A percentile compares a stretch with the other conserved stretches of the same genome.
Evolutionary conservation across 352 stramenopile species (phyloP).

Genomic region (Pythium grandisporangium): DNA sequence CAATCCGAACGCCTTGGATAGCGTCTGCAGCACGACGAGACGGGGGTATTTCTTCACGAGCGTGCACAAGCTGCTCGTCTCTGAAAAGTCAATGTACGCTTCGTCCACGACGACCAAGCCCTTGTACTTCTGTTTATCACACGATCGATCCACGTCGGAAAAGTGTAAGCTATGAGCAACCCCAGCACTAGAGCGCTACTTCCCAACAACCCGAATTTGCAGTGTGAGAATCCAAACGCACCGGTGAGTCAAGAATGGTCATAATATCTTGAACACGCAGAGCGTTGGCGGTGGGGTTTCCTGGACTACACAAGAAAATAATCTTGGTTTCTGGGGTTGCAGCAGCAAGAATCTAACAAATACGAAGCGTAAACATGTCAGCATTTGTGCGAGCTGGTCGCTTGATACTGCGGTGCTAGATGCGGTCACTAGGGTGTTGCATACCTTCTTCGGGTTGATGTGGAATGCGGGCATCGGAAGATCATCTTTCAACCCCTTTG

Average conservation of each 20-base stretch:
- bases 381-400: not conserved
- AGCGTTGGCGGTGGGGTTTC: constrained; percentile 96
- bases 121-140: constrained; percentile 76
- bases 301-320: constrained; percentile 96
- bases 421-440: not conserved
- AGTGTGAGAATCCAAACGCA: constrained; percentile 12
- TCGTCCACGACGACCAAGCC: constrained; percentile 98
- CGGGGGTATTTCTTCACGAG: constrained; percentile 91
- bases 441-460: constrained; percentile 64
- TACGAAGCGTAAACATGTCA: not conserved
- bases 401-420: constrained; percentile 1
- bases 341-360: constrained; percentile 78
- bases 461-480: constrained; percentile 65
- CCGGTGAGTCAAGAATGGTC: constrained; percentile 75
- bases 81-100: constrained; percentile 97
- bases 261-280: constrained; percentile 89
- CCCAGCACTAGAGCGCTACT: too few relatives aligned
- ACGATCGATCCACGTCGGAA: not conserved
- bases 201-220: too few relatives aligned
- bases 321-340: constrained; percentile 92
- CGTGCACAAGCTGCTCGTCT: constrained; percentile 59
- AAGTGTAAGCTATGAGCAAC: constrained; percentile 5
- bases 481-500: constrained; percentile 46
- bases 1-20: constrained; percentile 98
- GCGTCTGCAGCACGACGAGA: constrained; percentile 96